These are phyloP conservation scores for Lipomyces oligophaga DNA, from an alignment of 805 yeast species.

Conservation along the genomic window DNA sequence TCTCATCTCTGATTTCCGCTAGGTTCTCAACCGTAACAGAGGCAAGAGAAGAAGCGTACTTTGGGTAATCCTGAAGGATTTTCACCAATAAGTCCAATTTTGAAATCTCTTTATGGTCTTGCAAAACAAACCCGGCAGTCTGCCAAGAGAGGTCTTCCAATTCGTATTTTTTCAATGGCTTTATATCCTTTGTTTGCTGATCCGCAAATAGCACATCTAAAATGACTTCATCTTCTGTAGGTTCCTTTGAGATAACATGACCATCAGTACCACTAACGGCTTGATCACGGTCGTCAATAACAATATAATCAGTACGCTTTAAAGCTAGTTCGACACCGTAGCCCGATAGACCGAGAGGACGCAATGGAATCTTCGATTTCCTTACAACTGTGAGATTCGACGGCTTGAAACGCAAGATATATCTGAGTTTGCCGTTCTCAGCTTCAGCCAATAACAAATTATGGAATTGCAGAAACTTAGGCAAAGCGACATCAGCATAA, in stretches of 20 bases:
- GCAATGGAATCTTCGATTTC: constrained; percentile 32
- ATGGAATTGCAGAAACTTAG: constrained; percentile 54
- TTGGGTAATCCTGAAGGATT: constrained; percentile 54
- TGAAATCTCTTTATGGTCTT: constrained; percentile 27
- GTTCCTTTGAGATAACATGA: not conserved
- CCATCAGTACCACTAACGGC: not conserved
- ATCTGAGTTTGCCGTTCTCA: constrained; percentile 58
- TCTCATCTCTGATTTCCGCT: constrained; percentile 27
- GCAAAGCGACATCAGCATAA: constrained; percentile 61
- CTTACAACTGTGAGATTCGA: constrained; percentile 31
- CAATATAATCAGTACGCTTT: constrained; percentile 64
- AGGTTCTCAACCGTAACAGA: constrained; percentile 21
- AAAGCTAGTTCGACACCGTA: constrained; percentile 64
- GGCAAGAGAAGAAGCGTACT: constrained; percentile 44
- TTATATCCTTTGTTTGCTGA: constrained; percentile 28
- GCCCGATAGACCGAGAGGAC: constrained; percentile 39
- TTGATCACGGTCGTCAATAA: constrained; percentile 55
- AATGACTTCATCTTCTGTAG: constrained; percentile 10
- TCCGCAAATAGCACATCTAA: constrained; percentile 29
- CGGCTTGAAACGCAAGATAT: constrained; percentile 72
- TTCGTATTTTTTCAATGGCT: constrained; percentile 27
- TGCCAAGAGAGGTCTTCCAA: constrained; percentile 33
- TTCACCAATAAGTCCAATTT: constrained; percentile 42
- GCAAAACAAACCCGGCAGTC: constrained; percentile 39
- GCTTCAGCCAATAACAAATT: constrained; percentile 58